Conservation (phyloP, 768 basidiomycete genomes). For the Phaeotremella skinneri region DNA sequence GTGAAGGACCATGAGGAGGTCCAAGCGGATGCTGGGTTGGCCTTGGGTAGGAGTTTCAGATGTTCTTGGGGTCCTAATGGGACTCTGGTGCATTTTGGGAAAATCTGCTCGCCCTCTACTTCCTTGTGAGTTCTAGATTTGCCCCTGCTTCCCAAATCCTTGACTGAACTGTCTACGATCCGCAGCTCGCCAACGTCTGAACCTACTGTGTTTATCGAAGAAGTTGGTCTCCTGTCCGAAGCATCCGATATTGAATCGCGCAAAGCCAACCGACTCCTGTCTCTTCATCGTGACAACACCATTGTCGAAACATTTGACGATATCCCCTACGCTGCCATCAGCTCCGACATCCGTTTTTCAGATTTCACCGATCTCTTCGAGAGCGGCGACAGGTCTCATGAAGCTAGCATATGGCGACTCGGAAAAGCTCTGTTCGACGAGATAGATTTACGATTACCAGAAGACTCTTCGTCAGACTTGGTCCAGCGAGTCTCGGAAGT, state of each 20-base stretch:
- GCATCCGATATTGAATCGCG: conserved; percentile 31
- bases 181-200: conserved; percentile 22
- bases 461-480: conserved; percentile 51
- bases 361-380: conserved; percentile 73
- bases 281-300: conserved; percentile 73
- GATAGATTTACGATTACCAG: conserved; percentile 64
- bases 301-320: conserved; percentile 64
- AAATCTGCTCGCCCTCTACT: conserved; percentile 52
- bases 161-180: conserved; percentile 5
- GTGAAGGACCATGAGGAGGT: conserved; percentile 65
- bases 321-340: conserved; percentile 60
- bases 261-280: conserved; percentile 64
- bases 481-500: conserved; percentile 63
- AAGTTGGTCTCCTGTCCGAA: conserved; percentile 39
- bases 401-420: conserved; percentile 81
- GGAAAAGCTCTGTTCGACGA: conserved; percentile 85
- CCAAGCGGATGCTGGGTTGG: conserved; percentile 75
- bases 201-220: conserved; percentile 40
- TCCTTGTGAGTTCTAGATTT: conserved; percentile 56
- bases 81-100: conserved; percentile 70
- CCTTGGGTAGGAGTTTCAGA: conserved; percentile 81
- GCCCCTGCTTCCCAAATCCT: not conserved
- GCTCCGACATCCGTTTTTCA: conserved; percentile 67
- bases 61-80: conserved; percentile 88
- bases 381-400: conserved; percentile 66